Conservation (phyloP, 1,284 basidiomycete species). For the Ustilago shanxiensis region DNA sequence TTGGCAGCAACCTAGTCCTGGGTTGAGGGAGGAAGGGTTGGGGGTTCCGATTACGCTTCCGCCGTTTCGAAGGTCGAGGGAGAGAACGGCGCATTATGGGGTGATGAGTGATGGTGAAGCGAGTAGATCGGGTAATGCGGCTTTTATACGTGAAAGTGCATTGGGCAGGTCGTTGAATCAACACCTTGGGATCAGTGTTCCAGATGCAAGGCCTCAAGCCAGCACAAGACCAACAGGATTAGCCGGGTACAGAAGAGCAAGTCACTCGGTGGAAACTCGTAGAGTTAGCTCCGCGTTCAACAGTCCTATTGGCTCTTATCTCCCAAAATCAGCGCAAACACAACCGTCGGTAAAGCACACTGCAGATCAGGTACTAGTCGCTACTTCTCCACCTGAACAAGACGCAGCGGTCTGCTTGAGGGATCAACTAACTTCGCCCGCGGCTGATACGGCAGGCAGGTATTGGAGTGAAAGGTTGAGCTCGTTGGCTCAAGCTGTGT, state of each 20-base stretch:
- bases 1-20: conserved; percentile 34
- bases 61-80: conserved; percentile 33
- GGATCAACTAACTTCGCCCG: conserved; percentile 37
- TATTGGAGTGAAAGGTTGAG: conserved; percentile 49
- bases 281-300: conserved; percentile 16
- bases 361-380: conserved; percentile 28
- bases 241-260: conserved; percentile 17
- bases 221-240: conserved; percentile 6
- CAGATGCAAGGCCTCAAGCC: conserved; percentile 25
- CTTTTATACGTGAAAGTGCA: conserved; percentile 45
- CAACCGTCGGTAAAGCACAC: no score
- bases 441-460: conserved; percentile 22
- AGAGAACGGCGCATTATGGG: conserved; percentile 18
- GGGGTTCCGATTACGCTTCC: conserved; percentile 39
- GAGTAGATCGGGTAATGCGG: conserved; percentile 43
- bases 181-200: conserved; percentile 28
- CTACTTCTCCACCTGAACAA: conserved; percentile 40
- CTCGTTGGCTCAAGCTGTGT: conserved; percentile 43
- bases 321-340: no score
- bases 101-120: conserved; percentile 39
- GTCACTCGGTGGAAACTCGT: conserved; percentile 31
- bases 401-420: conserved; percentile 32
- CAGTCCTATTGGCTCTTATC: conserved; percentile 42
- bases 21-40: conserved; percentile 4
- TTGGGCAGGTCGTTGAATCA: conserved; percentile 2